Conservation (phyloP, 2,329 filamentous ascomycete genomes). For the Arthroderma uncinatum region DNA sequence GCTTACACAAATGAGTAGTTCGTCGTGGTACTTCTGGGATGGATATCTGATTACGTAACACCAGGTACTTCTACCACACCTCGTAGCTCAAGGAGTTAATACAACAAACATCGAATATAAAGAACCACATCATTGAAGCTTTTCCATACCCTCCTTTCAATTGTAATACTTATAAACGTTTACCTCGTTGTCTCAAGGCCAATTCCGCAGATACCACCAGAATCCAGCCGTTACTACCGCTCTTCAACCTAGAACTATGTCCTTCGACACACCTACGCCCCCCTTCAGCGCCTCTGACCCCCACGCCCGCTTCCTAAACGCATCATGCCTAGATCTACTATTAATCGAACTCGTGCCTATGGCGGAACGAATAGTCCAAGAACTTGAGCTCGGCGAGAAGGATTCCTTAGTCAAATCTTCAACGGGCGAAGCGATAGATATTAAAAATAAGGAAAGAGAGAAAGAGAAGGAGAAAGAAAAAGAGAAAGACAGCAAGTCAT, state of each 20-base stretch:
- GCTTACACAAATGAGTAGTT: too few relatives aligned
- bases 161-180: neutral
- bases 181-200: neutral
- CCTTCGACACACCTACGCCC: slow-evolving; percentile 59
- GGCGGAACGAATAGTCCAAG: slow-evolving; percentile 71
- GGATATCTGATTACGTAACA: neutral
- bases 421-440: neutral
- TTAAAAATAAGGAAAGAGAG: neutral
- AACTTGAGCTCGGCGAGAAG: slow-evolving; percentile 36
- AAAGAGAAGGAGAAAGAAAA: too few relatives aligned
- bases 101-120: neutral
- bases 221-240: neutral
- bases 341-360: slow-evolving; percentile 95
- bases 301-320: slow-evolving; percentile 62
- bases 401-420: neutral
- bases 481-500: slow-evolving; percentile 16
- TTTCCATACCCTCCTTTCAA: neutral
- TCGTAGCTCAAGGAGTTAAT: neutral
- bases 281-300: slow-evolving; percentile 64
- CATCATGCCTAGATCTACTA: slow-evolving; percentile 83
- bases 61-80: too few relatives aligned
- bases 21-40: too few relatives aligned
- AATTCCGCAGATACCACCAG: neutral
- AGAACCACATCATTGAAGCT: neutral
- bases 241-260: slow-evolving; percentile 41